A percentile compares a stretch with the other conserved stretches of the same genome.
phyloP scores from a whole-genome alignment of 1,139 yeast genomes.

The Eremothecium coryli region DNA sequence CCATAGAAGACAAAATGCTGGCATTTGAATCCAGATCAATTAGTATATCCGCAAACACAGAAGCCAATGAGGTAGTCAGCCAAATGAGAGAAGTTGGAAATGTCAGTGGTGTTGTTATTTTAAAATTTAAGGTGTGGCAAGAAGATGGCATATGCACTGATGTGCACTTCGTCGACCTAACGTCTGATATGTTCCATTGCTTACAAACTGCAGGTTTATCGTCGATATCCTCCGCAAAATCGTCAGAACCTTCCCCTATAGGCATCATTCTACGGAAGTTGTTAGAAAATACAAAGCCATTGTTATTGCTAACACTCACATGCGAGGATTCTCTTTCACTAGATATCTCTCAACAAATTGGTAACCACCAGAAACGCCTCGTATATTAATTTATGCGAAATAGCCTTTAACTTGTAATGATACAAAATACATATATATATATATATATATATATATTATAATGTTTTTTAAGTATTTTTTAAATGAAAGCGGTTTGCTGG shows the following conservation, averaged over 20 bases:
- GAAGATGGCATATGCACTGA: constrained; percentile 12
- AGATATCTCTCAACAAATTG: constrained; percentile 5
- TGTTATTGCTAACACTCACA: constrained; percentile 10
- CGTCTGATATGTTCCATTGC: constrained; percentile 1
- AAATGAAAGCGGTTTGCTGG: too few species aligned
- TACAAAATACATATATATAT: too few species aligned
- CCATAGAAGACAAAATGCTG: constrained; percentile 18
- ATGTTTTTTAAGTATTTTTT: not conserved
- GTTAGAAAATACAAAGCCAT: constrained; percentile 23
- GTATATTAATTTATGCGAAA: constrained; percentile 1
- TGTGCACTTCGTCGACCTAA: constrained; percentile 21
- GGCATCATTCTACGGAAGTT: constrained; percentile 22
- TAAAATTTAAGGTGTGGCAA: constrained; percentile 18
- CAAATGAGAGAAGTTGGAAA: constrained; percentile 5
- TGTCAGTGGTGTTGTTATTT: constrained; percentile 17
- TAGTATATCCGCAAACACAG: constrained; percentile 8
- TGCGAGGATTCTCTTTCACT: constrained; percentile 2
- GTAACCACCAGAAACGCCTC: constrained; percentile 3
- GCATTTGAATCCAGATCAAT: constrained; percentile 16
- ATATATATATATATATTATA: not conserved
- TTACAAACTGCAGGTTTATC: not conserved
- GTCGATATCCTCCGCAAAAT: not conserved
- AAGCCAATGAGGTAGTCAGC: constrained; percentile 8
- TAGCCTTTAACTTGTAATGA: constrained; percentile 4
- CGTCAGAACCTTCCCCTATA: constrained; percentile 15